Base-by-base conservation (phyloP, 2,329 filamentous ascomycete genomes). In the Fusarium sp. region DNA sequence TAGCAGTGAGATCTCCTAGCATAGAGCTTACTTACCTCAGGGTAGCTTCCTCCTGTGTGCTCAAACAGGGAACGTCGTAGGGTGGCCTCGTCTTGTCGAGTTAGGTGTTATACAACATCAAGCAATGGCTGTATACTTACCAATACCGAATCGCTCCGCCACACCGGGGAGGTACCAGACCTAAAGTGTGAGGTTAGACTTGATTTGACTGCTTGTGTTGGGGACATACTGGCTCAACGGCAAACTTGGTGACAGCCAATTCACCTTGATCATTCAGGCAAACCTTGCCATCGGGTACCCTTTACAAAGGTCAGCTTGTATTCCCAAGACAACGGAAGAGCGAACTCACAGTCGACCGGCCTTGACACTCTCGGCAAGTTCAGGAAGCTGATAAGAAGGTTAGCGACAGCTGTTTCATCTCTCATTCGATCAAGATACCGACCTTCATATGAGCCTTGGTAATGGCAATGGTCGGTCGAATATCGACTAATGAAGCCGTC, bases 31-130 rank as follows among this genome's bases (percentile, higher is more conserved):
- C 56, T 47, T 79, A 88, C 88, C 83, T 99, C 96, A 5, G 96
- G 96, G 83, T 97, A 99, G 75, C 94, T 97, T 62, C 96, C 96
- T 63, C 96, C 96, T 3, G 95, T 98, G 78, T 98, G 93, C 80
- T 98, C 96, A 80, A 98, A 98, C 30, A 99, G 86, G 2, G 94
- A 93, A 70, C 96, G 90, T 72, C 96, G 92, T 26, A 99, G 87
- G 20, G 92, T 92, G 17, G 92, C 94, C 85, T 99, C 96, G 71
- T 98, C 95, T 89, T 32, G 14, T 34, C 26, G 38, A 38, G 57
- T 86, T 61, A 84, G 79, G 59, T 32, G 9, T 38, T 28, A 22
- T 34, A 57, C 39, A 34, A 11, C 10, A 52, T 20, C 15, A 39
- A 41, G 4, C 8, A 28, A 38, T 15, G 14, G 1, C 15, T 34